Evolutionary conservation across 1,139 yeast species (phyloP).

Genomic region (Pichia sp.): DNA sequence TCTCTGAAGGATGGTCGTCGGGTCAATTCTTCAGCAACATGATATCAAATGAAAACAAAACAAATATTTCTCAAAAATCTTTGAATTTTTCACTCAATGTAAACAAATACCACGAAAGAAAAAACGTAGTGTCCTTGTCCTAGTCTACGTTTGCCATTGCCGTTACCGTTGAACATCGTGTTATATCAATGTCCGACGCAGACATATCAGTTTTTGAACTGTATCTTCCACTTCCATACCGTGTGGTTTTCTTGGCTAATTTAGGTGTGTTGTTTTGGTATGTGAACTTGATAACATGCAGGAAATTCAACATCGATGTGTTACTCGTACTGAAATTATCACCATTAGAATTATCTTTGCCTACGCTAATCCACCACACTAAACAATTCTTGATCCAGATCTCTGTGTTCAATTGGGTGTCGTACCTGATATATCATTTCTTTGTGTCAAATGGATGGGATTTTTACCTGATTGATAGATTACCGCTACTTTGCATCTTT

Average conservation of each 20-base stretch:
- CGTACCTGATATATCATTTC: conserved; percentile 21
- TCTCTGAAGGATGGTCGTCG: conserved; percentile 3
- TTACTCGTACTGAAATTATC: conserved; percentile 30
- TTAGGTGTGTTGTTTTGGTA: conserved; percentile 46
- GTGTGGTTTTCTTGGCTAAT: conserved; percentile 35
- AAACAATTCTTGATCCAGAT: conserved; percentile 21
- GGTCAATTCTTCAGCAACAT: too few species aligned
- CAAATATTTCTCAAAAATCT: too few species aligned
- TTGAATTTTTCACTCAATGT: too few species aligned
- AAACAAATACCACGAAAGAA: too few species aligned
- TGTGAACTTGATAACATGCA: conserved; percentile 31
- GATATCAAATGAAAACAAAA: too few species aligned
- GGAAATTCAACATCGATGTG: conserved; percentile 32
- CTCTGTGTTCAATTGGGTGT: conserved; percentile 22
- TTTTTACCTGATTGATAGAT: conserved; percentile 15
- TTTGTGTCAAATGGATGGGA: conserved; percentile 14
- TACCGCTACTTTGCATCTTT: conserved; percentile 17
- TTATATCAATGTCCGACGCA: too few species aligned
- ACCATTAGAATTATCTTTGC: conserved; percentile 15
- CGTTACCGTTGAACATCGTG: neutral
- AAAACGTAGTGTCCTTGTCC: too few species aligned
- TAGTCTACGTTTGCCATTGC: neutral
- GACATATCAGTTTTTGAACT: conserved; percentile 25
- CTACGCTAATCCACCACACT: conserved; percentile 16
- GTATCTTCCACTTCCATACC: conserved; percentile 39